Conservation (phyloP, 257 asterid species). For the Capsicum chinense region DNA sequence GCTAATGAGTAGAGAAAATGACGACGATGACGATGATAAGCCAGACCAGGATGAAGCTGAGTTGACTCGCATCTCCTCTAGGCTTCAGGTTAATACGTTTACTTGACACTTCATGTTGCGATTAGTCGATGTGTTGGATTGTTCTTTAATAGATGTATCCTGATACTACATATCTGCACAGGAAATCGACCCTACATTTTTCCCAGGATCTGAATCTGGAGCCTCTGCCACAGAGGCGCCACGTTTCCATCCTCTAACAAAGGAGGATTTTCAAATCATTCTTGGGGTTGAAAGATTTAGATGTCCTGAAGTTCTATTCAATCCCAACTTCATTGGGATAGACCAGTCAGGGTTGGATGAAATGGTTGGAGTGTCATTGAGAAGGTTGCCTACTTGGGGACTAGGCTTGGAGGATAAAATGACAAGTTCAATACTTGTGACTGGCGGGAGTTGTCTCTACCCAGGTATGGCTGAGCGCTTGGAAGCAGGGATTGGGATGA, state of each 20-base stretch:
- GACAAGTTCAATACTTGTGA: conserved; percentile 75
- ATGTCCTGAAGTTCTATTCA: conserved; percentile 84
- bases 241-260: conserved; percentile 74
- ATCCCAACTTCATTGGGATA: conserved; percentile 80
- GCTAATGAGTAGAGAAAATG: conserved; percentile 90
- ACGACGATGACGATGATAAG: conserved; percentile 73
- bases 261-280: conserved; percentile 85
- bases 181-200: conserved; percentile 91
- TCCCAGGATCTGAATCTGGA: conserved; percentile 67
- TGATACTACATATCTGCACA: conserved; percentile 39
- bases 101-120: background rate
- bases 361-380: conserved; percentile 70
- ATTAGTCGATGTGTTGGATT: background rate
- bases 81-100: conserved; percentile 67
- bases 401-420: conserved; percentile 57
- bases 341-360: conserved; percentile 96
- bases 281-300: conserved; percentile 94
- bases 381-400: conserved; percentile 60
- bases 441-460: conserved; percentile 89
- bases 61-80: conserved; percentile 78
- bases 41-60: conserved; percentile 83
- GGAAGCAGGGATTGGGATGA: conserved; percentile 82
- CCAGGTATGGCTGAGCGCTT: conserved; percentile 83
- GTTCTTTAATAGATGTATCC: conserved; percentile 10
- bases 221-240: conserved; percentile 68